A percentile compares a stretch with the other conserved stretches of the same genome.
phyloP scores from a whole-genome alignment of 176 grass and related monocot species.

The Aechmea fasciata region DNA sequence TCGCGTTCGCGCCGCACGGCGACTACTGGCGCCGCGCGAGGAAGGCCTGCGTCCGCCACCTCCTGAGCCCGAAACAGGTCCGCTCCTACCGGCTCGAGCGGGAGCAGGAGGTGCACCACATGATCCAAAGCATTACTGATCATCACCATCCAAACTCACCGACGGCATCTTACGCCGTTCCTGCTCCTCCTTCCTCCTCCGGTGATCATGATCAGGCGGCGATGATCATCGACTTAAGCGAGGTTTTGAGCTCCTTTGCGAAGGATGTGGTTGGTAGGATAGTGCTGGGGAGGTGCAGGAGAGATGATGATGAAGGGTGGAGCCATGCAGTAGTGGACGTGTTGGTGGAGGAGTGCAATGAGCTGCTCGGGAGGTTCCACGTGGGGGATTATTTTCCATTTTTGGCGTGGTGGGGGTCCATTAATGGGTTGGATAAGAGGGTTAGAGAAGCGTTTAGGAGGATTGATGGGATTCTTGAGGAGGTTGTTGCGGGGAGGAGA shows the following conservation, averaged over 20 bases:
- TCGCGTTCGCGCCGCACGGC: conserved; percentile 48
- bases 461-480: conserved; percentile 9
- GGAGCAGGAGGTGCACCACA: conserved; percentile 23
- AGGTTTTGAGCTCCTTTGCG: not conserved
- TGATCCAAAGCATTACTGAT: conserved; percentile 2
- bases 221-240: not conserved
- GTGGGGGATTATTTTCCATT: conserved; percentile 29
- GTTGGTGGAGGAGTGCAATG: not conserved
- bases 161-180: too few species aligned
- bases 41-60: conserved; percentile 29
- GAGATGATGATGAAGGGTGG: not conserved
- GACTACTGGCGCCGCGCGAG: conserved; percentile 42
- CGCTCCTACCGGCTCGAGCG: conserved; percentile 10
- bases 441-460: conserved; percentile 9
- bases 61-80: conserved; percentile 37
- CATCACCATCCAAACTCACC: not conserved
- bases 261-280: not conserved
- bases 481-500: conserved; percentile 6
- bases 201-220: too few species aligned
- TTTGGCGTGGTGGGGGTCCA: conserved; percentile 34
- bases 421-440: conserved; percentile 7
- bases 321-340: conserved; percentile 2
- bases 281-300: not conserved
- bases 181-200: too few species aligned
- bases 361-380: conserved; percentile 7